Evolutionary conservation across 805 yeast genomes (phyloP), one percentile per base, ranked within the genome.

Genomic region (Millerozyma miso): DNA sequence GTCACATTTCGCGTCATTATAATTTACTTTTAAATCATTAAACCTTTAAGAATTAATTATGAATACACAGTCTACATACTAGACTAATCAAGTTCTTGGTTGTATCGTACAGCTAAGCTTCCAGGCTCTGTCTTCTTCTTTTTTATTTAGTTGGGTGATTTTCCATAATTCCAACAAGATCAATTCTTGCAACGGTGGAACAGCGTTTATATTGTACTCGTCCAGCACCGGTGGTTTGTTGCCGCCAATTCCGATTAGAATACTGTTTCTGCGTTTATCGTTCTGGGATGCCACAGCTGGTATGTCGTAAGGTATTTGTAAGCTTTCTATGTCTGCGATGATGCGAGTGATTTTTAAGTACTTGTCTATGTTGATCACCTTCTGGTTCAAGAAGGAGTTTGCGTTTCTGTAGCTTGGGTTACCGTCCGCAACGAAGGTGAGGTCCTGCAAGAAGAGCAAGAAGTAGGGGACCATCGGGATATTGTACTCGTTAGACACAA

Each of bases 341-440:
- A 83, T 76, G 44, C 81, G 69, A 4, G 89, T 80, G 38, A 82
- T 75, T 56, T 80, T 83, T 60, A 74, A 71, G 55, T 82, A 83
- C 57, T 86, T 86, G 57, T 84, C 93, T 48, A 85, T 77, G 55
- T 86, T 85, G 54, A 86, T 78, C 49, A 83, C 67, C 52, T 77
- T 77, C 53, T 77, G 79, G 48, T 73, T 73, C 53, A 79, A 65
- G 53, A 78, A 77, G 4, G 68, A 75, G 47, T 80, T 77, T 4
- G 83, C 81, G 46, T 71, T 77, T 56, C 90, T 70, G 57, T 68
- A 81, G 52, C 79, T 82, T 33, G 84, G 74, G 56, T 85, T 85
- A n/a, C 93, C 91, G 51, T 86, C 95, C 40, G 81, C 76, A n/a
- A 85, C 79, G 63, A 85, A 85, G 0, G 90, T 85, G 53, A 86